phyloP scores from a whole-genome alignment of 148 eudicot species.

The Chenopodium berlandieri region DNA sequence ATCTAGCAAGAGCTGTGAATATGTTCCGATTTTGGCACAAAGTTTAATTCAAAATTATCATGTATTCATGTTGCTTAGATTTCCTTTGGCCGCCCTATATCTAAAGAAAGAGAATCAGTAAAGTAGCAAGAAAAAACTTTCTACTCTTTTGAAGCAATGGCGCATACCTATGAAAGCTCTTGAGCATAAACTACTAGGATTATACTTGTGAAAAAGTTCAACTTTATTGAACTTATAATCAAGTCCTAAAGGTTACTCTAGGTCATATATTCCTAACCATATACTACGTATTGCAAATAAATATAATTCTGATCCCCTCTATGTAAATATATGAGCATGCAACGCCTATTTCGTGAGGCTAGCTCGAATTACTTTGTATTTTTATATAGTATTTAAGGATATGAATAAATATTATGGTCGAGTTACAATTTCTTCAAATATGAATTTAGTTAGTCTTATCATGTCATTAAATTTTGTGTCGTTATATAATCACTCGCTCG shows the following conservation, averaged over 20 bases:
- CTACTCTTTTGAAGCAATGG: constrained; percentile 6
- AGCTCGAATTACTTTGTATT: too few species aligned
- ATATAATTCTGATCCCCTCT: too few species aligned
- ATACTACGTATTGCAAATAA: too few species aligned
- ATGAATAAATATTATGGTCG: too few species aligned
- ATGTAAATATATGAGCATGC: too few species aligned
- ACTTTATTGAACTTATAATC: not conserved
- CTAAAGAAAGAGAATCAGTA: not conserved
- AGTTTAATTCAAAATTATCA: constrained; percentile 2
- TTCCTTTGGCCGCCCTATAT: constrained; percentile 6
- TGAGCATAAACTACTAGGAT: not conserved
- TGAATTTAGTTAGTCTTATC: too few species aligned
- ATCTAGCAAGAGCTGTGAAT: constrained; percentile 17
- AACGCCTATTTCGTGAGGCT: too few species aligned
- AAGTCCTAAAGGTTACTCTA: not conserved
- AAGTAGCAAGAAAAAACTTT: not conserved
- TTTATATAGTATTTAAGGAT: too few species aligned
- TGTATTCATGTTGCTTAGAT: not conserved
- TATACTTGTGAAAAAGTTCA: not conserved
- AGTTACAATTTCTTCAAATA: too few species aligned
- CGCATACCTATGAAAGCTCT: not conserved
- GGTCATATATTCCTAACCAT: not conserved
- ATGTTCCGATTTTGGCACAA: constrained; percentile 19
- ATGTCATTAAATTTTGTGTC: too few species aligned
- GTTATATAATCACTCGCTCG: too few species aligned